Evolutionary conservation across 108 stramenopile species (phyloP), one percentile per base, ranked within the genome.

Genomic region (Pelagomonas calceolata): DNA sequence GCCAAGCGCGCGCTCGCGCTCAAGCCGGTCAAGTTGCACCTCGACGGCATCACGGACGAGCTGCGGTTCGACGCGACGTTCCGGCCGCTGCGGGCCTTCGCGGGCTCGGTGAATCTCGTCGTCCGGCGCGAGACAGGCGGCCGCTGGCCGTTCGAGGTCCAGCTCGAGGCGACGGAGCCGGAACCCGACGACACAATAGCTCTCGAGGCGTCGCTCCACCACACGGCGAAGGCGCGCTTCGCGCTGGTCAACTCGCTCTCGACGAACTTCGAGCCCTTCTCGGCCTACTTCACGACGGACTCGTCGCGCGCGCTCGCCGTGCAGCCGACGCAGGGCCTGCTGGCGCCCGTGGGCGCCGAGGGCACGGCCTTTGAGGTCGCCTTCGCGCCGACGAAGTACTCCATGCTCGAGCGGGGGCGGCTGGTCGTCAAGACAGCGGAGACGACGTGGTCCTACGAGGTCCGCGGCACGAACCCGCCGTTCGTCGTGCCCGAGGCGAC

Each of bases 331-430:
- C 30, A 35, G 46, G 85, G 85, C 46, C 31, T 81, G 43, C 70
- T 86, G 51, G 66, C 68, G 39, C 80, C 80, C n/a, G 63, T 26
- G 69, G 82, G 31, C 45, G 75, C 63, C 7, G 84, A 83, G 21
- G 79, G 82, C 34, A 77, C 82, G 18, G 64, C 46, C 10, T 68
- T 86, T 29, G 69, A 70, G 16, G 75, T 86, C 26, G 81, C 78
- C 32, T 86, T 81, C 70, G 63, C 82, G 10, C 84, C 85, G 4
- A 75, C 34, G 33, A 80, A 81, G 75, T 86, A 85, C 75, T 80
- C 82, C 26, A 70, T 68, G 71, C 34, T 36, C 34, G 75, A 81
- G 15, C 64, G 66, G 36, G 84, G 76, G 14, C 73, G 65, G 35
- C 82, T 84, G 43, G 71, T 84, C 46, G 75, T 84, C 29, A 68